Evolutionary conservation across 2,329 filamentous ascomycete genomes (phyloP), one percentile per base, ranked within the genome.

Genomic region (Dactylonectria estremocensis): DNA sequence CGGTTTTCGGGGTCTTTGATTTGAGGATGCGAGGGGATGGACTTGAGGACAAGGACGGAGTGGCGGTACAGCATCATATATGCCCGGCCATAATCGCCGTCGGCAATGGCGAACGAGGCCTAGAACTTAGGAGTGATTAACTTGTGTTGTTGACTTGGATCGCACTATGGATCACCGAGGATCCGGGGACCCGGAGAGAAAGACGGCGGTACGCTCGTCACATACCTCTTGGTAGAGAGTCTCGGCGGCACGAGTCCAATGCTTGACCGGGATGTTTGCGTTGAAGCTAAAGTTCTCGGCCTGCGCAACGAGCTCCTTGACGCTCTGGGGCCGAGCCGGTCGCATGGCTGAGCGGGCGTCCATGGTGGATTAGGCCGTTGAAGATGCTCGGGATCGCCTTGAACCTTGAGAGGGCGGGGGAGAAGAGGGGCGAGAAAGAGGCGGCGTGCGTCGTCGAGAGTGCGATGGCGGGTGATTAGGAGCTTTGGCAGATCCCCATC

Each of bases 11-110:
- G 86, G 8, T 90, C 87, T 72, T 89, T 92, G 52, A 89, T 89
- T 63, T 96, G 90, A 1, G 95, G 95, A 74, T 98, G 96, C 1
- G 84, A 87, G 0, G 89, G 87, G 9, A 99, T 85, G 61, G 92
- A 88, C 7, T 94, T 89, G 31, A 97, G 84, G 24, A 97, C 89
- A n/a, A 99, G 90, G 60, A 92, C 88, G 10, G 94, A 94, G 82
- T 97, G 95, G 73, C 96, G 91, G 78, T 96, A 94, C n/a, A 97
- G 89, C 66, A 98, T 90, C 61, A 98, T 88, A 80, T 97, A 99
- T 5, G 95, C 93, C 77, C 96, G 92, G 74, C 95, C 90, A 71
- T 94, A 90, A 81, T 98, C 95, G 76, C 92, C 92, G 80, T 98
- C 95, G 48, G 89, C 88, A 76, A 96, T 88, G 78, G 97, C 97